Percentiles rank a stretch among this genome's conserved stretches.
These are phyloP conservation scores for Fusarium ramigenum DNA, from an alignment of 2,329 filamentous ascomycete species.

Conservation along the genomic window DNA sequence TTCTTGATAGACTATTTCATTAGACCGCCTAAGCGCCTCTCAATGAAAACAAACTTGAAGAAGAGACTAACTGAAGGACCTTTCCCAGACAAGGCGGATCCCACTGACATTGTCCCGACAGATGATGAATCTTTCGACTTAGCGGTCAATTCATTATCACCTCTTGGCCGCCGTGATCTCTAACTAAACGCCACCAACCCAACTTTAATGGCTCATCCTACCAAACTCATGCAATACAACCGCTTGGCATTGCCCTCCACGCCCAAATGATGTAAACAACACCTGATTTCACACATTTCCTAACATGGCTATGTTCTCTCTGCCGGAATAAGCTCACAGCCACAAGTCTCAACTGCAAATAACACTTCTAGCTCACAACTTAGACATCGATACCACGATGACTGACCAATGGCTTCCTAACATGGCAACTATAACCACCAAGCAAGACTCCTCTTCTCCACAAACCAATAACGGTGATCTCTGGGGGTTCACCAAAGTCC, in stretches of 20 bases:
- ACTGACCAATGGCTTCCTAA: too few relatives aligned
- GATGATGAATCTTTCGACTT: neutral
- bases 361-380: too few relatives aligned
- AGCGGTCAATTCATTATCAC: too few relatives aligned
- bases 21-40: fast-evolving
- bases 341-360: too few relatives aligned
- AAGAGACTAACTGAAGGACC: fast-evolving
- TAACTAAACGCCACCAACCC: fast-evolving
- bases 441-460: neutral
- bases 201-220: neutral
- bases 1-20: neutral
- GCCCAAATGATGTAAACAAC: neutral
- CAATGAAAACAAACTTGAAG: fast-evolving
- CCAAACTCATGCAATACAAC: neutral
- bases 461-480: neutral
- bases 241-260: neutral
- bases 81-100: neutral
- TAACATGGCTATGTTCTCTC: too few relatives aligned
- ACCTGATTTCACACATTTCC: neutral
- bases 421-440: neutral
- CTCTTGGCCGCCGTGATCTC: fast-evolving
- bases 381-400: too few relatives aligned
- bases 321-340: too few relatives aligned
- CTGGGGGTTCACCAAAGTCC: neutral
- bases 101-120: neutral